phyloP scores from a whole-genome alignment of 768 basidiomycete species.

The Podaxis rugospora region DNA sequence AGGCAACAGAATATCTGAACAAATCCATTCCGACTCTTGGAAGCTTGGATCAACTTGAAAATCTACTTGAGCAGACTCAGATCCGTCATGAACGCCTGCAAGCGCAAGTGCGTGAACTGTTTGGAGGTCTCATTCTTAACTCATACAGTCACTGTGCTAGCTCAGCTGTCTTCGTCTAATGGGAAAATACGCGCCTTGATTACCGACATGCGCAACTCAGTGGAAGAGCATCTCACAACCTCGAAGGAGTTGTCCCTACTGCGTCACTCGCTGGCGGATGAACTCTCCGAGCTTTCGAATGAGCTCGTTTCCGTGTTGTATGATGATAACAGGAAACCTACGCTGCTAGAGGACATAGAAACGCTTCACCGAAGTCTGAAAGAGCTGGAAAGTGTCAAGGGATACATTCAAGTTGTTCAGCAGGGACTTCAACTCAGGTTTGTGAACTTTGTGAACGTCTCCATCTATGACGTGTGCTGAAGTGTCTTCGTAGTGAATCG shows the following conservation, averaged over 20 bases:
- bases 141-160: conserved; percentile 41
- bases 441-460: conserved; percentile 28
- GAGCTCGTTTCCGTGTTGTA: conserved; percentile 58
- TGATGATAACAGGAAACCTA: conserved; percentile 45
- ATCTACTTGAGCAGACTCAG: conserved; percentile 38
- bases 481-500: conserved; percentile 40
- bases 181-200: conserved; percentile 42
- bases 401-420: conserved; percentile 74
- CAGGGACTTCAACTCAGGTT: conserved; percentile 71
- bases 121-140: conserved; percentile 15
- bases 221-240: conserved; percentile 47
- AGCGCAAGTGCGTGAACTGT: conserved; percentile 36
- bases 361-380: conserved; percentile 70
- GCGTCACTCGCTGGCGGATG: conserved; percentile 74
- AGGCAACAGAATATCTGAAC: conserved; percentile 37
- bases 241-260: conserved; percentile 75
- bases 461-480: conserved; percentile 5
- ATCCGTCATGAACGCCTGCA: conserved; percentile 35
- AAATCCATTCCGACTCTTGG: conserved; percentile 41
- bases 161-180: conserved; percentile 56
- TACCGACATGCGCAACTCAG: conserved; percentile 39
- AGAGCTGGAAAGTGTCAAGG: conserved; percentile 70
- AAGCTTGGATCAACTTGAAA: conserved; percentile 46
- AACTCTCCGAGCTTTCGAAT: conserved; percentile 61
- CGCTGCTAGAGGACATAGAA: conserved; percentile 81